Conservation (phyloP, 176 grass and related monocot species). For the Hsuehochloa calcarea region DNA sequence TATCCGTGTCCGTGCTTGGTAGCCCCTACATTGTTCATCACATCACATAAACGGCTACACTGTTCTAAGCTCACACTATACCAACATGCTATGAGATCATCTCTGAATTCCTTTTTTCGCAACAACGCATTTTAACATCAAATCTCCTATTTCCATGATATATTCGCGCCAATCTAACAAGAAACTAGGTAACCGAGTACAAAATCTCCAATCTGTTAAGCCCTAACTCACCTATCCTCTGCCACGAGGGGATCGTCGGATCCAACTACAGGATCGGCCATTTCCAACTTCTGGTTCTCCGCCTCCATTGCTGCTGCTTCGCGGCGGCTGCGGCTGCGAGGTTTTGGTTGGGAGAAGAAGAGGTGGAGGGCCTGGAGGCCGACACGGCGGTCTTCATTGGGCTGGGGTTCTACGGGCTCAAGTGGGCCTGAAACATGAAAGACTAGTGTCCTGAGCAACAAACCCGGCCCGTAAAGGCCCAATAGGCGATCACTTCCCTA, state of each 20-base stretch:
- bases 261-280: background rate
- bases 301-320: slow-evolving; percentile 38
- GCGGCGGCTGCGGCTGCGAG: background rate
- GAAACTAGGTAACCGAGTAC: background rate
- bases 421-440: background rate
- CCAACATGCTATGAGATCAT: background rate
- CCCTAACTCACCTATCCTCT: slow-evolving; percentile 16
- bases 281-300: background rate
- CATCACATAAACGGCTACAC: background rate
- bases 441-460: rapidly evolving
- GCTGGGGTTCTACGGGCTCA: background rate
- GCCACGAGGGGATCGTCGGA: background rate
- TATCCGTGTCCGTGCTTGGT: too few relatives aligned
- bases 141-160: background rate
- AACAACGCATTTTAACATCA: background rate
- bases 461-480: background rate
- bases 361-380: background rate
- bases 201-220: background rate
- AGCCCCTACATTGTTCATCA: background rate
- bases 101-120: background rate
- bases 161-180: background rate
- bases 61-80: background rate
- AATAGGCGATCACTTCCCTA: background rate
- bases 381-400: background rate
- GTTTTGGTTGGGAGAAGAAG: slow-evolving; percentile 17